Conservation (phyloP, 768 basidiomycete genomes). For the Mycena galopus region DNA sequence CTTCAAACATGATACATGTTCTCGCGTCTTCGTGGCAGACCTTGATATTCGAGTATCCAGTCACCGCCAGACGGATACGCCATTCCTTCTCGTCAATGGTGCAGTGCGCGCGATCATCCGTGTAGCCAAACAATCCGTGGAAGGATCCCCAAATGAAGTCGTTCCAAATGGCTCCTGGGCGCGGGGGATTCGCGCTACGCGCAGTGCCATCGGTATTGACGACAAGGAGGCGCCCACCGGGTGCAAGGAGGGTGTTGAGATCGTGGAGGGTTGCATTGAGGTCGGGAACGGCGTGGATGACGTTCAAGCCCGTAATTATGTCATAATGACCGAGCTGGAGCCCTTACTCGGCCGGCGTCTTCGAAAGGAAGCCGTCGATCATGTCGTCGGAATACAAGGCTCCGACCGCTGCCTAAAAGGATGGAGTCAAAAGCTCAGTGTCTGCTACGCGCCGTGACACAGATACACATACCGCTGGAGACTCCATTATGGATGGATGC, state of each 20-base stretch:
- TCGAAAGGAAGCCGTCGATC: conserved; percentile 29
- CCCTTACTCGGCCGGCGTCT: conserved; percentile 25
- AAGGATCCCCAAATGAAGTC: conserved; percentile 29
- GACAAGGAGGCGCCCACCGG: conserved; percentile 19
- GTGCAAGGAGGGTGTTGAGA: conserved; percentile 20
- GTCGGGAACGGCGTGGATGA: conserved; percentile 25
- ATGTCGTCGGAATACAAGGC: conserved; percentile 27
- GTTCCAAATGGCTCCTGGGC: conserved; percentile 29
- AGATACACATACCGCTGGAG: conserved; percentile 20
- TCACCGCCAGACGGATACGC: conserved; percentile 11
- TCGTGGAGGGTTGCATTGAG: conserved; percentile 21
- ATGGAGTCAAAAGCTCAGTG: not conserved
- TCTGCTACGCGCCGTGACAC: not conserved
- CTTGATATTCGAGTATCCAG: conserved; percentile 24
- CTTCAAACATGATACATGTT: conserved; percentile 29
- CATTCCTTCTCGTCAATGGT: conserved; percentile 27
- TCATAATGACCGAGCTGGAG: conserved; percentile 27
- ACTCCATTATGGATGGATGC: conserved; percentile 26
- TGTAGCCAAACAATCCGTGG: conserved; percentile 29
- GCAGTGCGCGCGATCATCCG: conserved; percentile 23
- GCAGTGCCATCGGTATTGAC: conserved; percentile 29
- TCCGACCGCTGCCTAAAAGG: conserved; percentile 23
- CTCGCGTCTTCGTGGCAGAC: conserved; percentile 29
- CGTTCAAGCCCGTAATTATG: conserved; percentile 25
- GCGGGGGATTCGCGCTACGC: conserved; percentile 22